Conservation (phyloP, 495 filamentous ascomycete species). For the Aspergillus avenaceus region DNA sequence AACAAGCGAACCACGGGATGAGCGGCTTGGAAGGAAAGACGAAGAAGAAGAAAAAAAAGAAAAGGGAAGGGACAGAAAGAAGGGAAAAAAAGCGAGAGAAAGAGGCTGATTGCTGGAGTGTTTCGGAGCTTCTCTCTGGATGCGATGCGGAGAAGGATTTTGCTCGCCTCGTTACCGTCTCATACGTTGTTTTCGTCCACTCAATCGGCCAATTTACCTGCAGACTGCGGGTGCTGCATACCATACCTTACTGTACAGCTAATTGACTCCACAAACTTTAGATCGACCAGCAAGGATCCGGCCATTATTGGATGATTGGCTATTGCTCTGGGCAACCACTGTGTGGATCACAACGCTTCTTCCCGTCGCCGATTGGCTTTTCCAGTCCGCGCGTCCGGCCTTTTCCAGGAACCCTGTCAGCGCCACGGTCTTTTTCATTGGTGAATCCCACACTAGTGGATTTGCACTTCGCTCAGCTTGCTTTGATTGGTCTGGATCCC, state of each 20-base stretch:
- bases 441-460: neutral
- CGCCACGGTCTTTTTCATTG: slow-evolving; percentile 8
- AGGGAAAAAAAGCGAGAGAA: neutral
- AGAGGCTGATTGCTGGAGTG: slow-evolving; percentile 1
- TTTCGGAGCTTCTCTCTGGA: slow-evolving; percentile 9
- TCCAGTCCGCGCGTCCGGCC: slow-evolving; percentile 18
- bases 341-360: neutral
- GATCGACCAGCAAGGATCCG: slow-evolving; percentile 19
- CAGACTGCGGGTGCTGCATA: neutral
- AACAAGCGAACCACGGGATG: neutral
- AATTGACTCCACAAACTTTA: slow-evolving; percentile 7
- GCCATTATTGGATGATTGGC: slow-evolving; percentile 16
- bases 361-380: neutral
- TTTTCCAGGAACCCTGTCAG: slow-evolving; percentile 9
- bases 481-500: neutral
- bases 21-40: neutral
- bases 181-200: neutral
- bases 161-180: slow-evolving; percentile 11
- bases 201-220: neutral
- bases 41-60: neutral
- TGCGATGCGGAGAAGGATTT: slow-evolving; percentile 14
- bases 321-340: slow-evolving; percentile 5
- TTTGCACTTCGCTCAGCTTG: too few species aligned
- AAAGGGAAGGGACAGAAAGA: slow-evolving; percentile 4
- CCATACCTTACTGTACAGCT: slow-evolving; percentile 9